Conservation (phyloP, 2,329 filamentous ascomycete species). For the Apiospora malaysiana region DNA sequence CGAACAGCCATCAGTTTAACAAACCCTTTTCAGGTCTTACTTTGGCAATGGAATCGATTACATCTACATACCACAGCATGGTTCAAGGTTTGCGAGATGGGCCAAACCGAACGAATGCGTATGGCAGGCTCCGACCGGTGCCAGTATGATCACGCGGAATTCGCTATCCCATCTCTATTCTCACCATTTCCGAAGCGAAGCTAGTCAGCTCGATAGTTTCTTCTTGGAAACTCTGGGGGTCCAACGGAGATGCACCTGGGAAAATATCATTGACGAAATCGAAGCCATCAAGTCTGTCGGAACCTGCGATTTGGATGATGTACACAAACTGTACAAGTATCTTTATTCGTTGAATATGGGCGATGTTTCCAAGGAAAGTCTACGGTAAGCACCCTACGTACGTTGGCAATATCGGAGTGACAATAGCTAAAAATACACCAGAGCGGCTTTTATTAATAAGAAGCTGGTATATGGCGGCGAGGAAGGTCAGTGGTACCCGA, state of each 20-base stretch:
- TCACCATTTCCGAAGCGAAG: neutral
- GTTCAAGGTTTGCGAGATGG: neutral
- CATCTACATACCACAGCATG: neutral
- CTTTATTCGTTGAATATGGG: neutral
- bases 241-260: neutral
- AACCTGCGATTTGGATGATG: neutral
- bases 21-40: neutral
- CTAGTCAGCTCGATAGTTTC: neutral
- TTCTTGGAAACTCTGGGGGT: neutral
- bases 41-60: neutral
- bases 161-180: neutral
- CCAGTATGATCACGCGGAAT: neutral
- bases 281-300: neutral
- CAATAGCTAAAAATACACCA: neutral
- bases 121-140: neutral
- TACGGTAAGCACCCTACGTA: neutral
- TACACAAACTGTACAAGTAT: neutral
- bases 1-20: neutral
- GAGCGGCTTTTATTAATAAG: neutral
- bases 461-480: conserved; percentile 5
- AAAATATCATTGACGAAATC: neutral
- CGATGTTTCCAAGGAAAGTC: neutral
- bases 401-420: neutral
- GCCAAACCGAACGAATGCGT: neutral
- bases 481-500: neutral